phyloP scores from a whole-genome alignment of 2,329 filamentous ascomycete genomes.

The Cladophialophora bantiana region DNA sequence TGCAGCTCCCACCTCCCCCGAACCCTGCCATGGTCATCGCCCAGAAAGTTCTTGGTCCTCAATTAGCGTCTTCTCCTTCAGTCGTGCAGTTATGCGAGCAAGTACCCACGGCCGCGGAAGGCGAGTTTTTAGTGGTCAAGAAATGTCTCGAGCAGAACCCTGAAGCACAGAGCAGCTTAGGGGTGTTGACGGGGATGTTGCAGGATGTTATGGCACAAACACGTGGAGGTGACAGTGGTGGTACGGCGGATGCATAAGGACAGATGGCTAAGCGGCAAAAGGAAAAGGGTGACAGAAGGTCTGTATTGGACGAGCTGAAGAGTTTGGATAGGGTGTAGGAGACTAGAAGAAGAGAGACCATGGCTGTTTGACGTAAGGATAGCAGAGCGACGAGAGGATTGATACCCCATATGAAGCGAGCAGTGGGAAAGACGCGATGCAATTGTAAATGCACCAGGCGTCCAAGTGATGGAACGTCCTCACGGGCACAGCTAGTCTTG shows the following conservation, averaged over 20 bases:
- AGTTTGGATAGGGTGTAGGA: slow-evolving; percentile 11
- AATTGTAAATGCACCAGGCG: neutral
- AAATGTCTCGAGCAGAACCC: slow-evolving; percentile 72
- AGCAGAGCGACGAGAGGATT: neutral
- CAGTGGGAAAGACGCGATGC: neutral
- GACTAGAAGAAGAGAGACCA: neutral
- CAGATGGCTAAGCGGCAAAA: neutral
- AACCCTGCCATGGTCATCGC: slow-evolving; percentile 61
- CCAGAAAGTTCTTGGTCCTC: slow-evolving; percentile 66
- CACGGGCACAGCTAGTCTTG: neutral
- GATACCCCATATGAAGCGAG: neutral
- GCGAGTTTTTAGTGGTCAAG: slow-evolving; percentile 76
- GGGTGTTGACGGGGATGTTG: slow-evolving; percentile 52
- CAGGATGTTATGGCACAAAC: slow-evolving; percentile 32
- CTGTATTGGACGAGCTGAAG: neutral
- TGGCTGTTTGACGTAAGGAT: neutral
- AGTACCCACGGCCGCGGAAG: slow-evolving; percentile 70
- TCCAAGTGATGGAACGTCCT: neutral
- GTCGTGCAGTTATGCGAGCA: slow-evolving; percentile 74
- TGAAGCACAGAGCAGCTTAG: slow-evolving; percentile 66
- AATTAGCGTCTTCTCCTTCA: slow-evolving; percentile 67
- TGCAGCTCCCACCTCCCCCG: slow-evolving; percentile 41
- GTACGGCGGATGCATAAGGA: neutral
- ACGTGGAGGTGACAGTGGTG: slow-evolving; percentile 7
- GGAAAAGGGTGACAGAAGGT: neutral